Evolutionary conservation across 116 monocot species (phyloP).

Genomic region (Papilionanthe hybrid): DNA sequence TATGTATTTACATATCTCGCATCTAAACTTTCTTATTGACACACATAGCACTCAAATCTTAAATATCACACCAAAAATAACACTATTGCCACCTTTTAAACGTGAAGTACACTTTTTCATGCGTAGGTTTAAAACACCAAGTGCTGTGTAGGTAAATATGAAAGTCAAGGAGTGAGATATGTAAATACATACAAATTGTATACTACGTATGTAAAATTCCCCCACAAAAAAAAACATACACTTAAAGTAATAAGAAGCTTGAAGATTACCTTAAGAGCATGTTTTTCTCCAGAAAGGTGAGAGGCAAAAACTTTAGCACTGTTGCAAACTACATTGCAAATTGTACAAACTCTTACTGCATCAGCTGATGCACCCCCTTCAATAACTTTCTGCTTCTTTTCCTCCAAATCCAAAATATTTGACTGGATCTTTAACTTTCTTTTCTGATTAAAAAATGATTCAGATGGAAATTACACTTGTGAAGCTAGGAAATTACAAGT

Average conservation of each 20-base stretch:
- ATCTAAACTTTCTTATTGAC: no score
- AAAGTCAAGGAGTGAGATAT: no score
- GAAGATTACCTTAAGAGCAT: constrained; percentile 26
- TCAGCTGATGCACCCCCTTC: constrained; percentile 40
- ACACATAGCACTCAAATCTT: no score
- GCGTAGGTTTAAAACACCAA: no score
- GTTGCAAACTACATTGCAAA: constrained; percentile 76
- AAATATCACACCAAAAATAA: no score
- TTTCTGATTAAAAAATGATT: not conserved
- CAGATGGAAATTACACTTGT: not conserved
- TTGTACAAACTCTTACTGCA: constrained; percentile 40
- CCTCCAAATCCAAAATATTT: constrained; percentile 27
- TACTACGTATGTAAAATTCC: no score
- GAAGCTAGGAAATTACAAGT: not conserved
- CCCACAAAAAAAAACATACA: not conserved
- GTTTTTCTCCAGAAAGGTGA: constrained; percentile 46
- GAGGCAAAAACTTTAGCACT: constrained; percentile 35
- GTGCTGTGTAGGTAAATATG: no score
- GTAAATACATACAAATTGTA: no score
- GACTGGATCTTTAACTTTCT: not conserved
- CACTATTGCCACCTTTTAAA: no score
- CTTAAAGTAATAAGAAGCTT: not conserved
- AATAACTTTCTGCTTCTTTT: constrained; percentile 51
- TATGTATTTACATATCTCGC: no score
- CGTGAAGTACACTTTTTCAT: no score